Evolutionary conservation across 73 alveolate genomes (phyloP).

Genomic region (Symbiodinium pilosum): DNA sequence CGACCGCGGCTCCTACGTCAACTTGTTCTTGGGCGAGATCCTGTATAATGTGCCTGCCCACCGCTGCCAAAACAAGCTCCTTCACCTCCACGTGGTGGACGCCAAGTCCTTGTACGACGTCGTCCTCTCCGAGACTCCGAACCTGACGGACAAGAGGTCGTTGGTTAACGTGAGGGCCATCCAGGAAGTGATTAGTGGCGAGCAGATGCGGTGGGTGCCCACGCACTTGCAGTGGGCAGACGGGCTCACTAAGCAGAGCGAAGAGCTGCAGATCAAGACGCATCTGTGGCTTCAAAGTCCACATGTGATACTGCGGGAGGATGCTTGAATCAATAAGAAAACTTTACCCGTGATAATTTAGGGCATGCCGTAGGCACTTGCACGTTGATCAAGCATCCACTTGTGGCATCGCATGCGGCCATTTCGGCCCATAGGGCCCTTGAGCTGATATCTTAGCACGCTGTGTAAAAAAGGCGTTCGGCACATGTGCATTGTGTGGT

Average conservation of each 20-base stretch:
- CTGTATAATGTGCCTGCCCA: not conserved
- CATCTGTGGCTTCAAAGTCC: not conserved
- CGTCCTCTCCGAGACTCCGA: not conserved
- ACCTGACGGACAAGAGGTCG: not conserved
- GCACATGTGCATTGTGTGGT: no score
- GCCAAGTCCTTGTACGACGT: conserved; percentile 2
- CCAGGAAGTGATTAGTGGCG: not conserved
- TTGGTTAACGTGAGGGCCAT: not conserved
- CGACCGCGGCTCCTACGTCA: not conserved
- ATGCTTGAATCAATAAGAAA: no score
- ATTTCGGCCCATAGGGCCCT: no score
- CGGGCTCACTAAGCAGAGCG: not conserved
- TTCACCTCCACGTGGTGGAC: not conserved
- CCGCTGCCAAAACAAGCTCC: not conserved
- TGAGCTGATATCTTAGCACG: no score
- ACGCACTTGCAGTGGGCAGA: conserved; percentile 22
- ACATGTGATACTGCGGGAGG: not conserved
- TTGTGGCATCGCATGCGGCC: no score
- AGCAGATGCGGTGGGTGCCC: conserved; percentile 2
- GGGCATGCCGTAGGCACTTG: no score
- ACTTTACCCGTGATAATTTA: no score
- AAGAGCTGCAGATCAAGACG: not conserved
- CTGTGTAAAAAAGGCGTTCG: no score
- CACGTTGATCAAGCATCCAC: no score
- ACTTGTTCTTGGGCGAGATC: not conserved